These are phyloP conservation scores for Thecaphora thlaspeos DNA, from an alignment of 1,284 basidiomycete genomes.

Conservation along the genomic window DNA sequence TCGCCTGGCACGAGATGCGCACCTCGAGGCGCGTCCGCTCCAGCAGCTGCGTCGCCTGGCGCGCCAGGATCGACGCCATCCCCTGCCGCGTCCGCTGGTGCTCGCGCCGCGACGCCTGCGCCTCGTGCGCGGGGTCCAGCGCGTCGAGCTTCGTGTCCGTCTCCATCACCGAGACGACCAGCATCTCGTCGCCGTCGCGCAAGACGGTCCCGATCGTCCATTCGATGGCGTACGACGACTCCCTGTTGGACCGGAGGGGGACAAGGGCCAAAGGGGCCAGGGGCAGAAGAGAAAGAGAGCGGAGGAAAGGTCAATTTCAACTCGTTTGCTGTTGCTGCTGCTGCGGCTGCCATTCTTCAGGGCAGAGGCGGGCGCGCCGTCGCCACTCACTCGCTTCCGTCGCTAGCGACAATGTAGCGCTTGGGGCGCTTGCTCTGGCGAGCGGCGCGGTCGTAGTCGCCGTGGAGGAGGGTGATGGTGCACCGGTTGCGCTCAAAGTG, in stretches of 20 bases:
- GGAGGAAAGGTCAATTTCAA: no score
- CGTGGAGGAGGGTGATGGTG: slow-evolving; percentile 80
- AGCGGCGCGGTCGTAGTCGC: slow-evolving; percentile 41
- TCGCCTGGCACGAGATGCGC: slow-evolving; percentile 83
- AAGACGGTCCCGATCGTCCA: slow-evolving; percentile 88
- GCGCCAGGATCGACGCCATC: slow-evolving; percentile 74
- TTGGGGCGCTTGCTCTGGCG: slow-evolving; percentile 65
- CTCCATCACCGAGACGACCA: slow-evolving; percentile 78
- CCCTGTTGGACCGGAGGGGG: slow-evolving; percentile 2
- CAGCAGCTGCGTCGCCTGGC: slow-evolving; percentile 82
- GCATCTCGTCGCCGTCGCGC: slow-evolving; percentile 75
- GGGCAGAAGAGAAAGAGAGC: not conserved
- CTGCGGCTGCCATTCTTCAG: slow-evolving; percentile 80
- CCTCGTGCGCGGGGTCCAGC: slow-evolving; percentile 61
- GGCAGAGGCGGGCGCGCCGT: no score
- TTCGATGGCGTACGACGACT: slow-evolving; percentile 51
- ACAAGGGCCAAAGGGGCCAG: not conserved
- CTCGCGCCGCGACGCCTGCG: slow-evolving; percentile 73
- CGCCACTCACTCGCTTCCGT: slow-evolving; percentile 81
- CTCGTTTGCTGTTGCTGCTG: no score
- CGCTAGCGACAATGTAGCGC: slow-evolving; percentile 85
- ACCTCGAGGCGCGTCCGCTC: slow-evolving; percentile 86
- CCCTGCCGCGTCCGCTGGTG: slow-evolving; percentile 92
- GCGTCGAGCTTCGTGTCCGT: slow-evolving; percentile 71
- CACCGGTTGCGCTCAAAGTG: slow-evolving; percentile 87